Evolutionary conservation across 805 yeast species (phyloP).

Genomic region (Ogataea methylovora): DNA sequence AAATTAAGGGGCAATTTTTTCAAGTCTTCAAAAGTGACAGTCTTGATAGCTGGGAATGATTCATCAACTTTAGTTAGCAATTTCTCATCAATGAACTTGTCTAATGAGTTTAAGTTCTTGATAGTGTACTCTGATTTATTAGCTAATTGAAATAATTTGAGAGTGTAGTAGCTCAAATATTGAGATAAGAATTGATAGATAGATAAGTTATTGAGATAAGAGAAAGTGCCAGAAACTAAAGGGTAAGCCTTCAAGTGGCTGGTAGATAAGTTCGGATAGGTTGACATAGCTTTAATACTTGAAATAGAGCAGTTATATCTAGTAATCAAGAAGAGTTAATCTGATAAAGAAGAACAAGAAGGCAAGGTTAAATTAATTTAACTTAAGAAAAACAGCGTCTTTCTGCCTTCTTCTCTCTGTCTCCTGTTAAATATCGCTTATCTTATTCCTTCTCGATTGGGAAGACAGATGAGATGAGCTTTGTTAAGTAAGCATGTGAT

Average conservation of each 20-base stretch:
- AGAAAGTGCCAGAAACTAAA: neutral
- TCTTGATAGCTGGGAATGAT: neutral
- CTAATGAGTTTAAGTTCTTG: neutral
- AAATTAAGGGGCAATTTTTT: neutral
- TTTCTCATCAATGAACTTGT: neutral
- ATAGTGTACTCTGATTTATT: neutral
- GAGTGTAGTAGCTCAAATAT: too few species aligned
- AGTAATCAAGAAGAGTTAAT: too few species aligned
- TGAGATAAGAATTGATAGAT: neutral
- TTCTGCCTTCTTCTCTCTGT: neutral
- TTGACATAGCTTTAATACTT: neutral
- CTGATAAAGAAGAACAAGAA: too few species aligned
- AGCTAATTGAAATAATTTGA: neutral
- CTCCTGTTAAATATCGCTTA: neutral
- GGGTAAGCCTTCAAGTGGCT: neutral
- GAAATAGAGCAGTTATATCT: neutral
- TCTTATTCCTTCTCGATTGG: neutral
- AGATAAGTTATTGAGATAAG: neutral
- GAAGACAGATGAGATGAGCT: neutral
- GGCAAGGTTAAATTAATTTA: too few species aligned
- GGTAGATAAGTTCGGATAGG: neutral
- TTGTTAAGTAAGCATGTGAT: neutral
- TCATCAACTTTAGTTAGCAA: neutral
- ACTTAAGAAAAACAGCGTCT: too few species aligned
- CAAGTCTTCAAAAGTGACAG: neutral